phyloP scores from a whole-genome alignment of 768 basidiomycete genomes.

The Cyclocybe cylindracea region DNA sequence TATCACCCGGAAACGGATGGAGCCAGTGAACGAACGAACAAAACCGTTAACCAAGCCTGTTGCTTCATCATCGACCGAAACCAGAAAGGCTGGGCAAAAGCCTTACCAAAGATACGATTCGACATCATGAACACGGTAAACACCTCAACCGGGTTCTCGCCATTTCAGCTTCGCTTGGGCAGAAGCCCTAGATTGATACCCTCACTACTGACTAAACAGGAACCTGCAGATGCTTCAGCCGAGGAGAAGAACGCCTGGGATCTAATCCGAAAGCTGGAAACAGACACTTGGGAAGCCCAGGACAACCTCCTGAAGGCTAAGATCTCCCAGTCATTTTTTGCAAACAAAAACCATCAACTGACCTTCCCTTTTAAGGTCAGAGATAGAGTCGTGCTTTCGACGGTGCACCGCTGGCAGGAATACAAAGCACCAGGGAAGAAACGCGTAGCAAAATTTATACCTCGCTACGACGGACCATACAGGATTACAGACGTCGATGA shows the following conservation, averaged over 20 bases:
- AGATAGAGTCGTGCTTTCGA: slow-evolving; percentile 21
- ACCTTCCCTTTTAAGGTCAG: slow-evolving; percentile 4
- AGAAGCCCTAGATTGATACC: slow-evolving; percentile 14
- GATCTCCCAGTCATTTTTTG: slow-evolving; percentile 14
- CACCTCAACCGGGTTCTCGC: slow-evolving; percentile 29
- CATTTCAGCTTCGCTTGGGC: slow-evolving; percentile 30
- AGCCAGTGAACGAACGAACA: slow-evolving; percentile 32
- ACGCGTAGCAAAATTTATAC: slow-evolving; percentile 38
- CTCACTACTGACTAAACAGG: background rate
- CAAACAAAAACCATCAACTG: slow-evolving; percentile 2
- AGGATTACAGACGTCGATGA: slow-evolving; percentile 15
- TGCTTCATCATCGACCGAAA: slow-evolving; percentile 27
- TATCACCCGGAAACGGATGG: slow-evolving; percentile 44
- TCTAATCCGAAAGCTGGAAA: slow-evolving; percentile 4
- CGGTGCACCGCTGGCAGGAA: slow-evolving; percentile 21
- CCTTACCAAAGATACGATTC: slow-evolving; percentile 29
- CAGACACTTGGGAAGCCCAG: slow-evolving; percentile 23
- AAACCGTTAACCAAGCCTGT: slow-evolving; percentile 31
- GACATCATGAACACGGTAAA: slow-evolving; percentile 35
- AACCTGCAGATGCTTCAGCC: background rate
- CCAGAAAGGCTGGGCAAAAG: slow-evolving; percentile 31
- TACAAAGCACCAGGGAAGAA: slow-evolving; percentile 24
- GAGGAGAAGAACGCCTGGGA: background rate
- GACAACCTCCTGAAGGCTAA: slow-evolving; percentile 18
- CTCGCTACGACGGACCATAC: slow-evolving; percentile 31